phyloP scores from a whole-genome alignment of 257 asterid species.

The Schizonepeta tenuifolia region DNA sequence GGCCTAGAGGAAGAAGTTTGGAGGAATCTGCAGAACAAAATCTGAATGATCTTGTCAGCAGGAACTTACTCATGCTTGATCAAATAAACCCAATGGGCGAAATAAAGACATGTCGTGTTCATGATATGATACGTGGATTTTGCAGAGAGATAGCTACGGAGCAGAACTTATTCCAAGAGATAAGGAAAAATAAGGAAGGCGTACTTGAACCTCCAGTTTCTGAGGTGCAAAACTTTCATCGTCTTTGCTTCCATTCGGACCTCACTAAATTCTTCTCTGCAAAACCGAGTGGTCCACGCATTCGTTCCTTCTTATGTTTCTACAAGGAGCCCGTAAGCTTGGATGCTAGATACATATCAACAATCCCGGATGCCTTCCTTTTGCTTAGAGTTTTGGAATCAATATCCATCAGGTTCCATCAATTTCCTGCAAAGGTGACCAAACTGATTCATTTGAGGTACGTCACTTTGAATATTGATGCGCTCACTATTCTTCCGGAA shows the following conservation, averaged over 20 bases:
- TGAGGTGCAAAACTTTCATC: constrained; percentile 41
- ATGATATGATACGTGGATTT: constrained; percentile 49
- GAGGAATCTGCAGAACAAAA: constrained; percentile 49
- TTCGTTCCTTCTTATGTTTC: constrained; percentile 55
- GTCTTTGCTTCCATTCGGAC: constrained; percentile 50
- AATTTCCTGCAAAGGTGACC: constrained; percentile 38
- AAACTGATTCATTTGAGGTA: constrained; percentile 51
- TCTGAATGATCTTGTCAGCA: constrained; percentile 43
- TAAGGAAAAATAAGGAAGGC: constrained; percentile 33
- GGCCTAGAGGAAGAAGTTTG: constrained; percentile 18
- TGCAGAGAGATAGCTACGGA: constrained; percentile 45
- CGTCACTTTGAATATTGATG: constrained; percentile 38
- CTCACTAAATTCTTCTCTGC: constrained; percentile 34
- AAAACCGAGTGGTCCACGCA: constrained; percentile 35
- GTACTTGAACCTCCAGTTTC: constrained; percentile 31
- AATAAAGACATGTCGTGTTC: constrained; percentile 56
- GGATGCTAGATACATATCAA: constrained; percentile 19
- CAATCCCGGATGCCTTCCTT: constrained; percentile 43
- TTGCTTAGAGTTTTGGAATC: constrained; percentile 50
- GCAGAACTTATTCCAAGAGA: constrained; percentile 48
- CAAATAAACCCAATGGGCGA: constrained; percentile 40
- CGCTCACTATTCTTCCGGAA: constrained; percentile 38
- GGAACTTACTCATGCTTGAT: constrained; percentile 51
- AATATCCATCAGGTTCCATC: constrained; percentile 35
- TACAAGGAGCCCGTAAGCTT: constrained; percentile 17